Evolutionary conservation across 768 basidiomycete genomes (phyloP).

Genomic region (Mycena galopus): DNA sequence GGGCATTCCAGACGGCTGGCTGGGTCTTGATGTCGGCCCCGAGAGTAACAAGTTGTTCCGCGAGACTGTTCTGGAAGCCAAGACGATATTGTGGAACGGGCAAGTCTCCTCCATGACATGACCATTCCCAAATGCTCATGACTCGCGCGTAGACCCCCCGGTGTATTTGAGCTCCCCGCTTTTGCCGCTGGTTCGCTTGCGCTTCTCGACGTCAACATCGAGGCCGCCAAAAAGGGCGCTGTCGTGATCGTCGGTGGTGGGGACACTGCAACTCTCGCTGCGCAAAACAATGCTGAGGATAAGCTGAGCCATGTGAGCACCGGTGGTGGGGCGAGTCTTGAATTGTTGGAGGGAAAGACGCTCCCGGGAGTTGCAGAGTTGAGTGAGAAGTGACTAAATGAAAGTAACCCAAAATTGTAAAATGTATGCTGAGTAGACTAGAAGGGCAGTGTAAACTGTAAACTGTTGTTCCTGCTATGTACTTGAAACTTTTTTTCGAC

Average conservation of each 20-base stretch:
- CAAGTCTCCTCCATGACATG: constrained; percentile 47
- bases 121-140: constrained; percentile 15
- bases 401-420: constrained; percentile 27
- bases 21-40: constrained; percentile 94
- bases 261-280: constrained; percentile 96
- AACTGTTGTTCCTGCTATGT: too few species aligned
- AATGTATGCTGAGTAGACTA: too few species aligned
- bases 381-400: constrained; percentile 75
- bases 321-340: constrained; percentile 93
- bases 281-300: constrained; percentile 86
- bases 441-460: too few species aligned
- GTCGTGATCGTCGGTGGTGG: constrained; percentile 97
- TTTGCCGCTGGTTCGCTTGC: constrained; percentile 90
- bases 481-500: background rate
- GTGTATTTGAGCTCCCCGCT: constrained; percentile 96
- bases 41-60: constrained; percentile 87
- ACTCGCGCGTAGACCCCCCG: constrained; percentile 78
- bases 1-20: constrained; percentile 94
- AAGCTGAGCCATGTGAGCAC: constrained; percentile 97
- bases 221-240: constrained; percentile 87
- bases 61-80: constrained; percentile 84
- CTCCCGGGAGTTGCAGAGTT: constrained; percentile 94
- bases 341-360: constrained; percentile 96
- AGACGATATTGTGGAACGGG: constrained; percentile 99
- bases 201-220: constrained; percentile 87